Percentiles rank a stretch among this genome's conserved stretches.
These are phyloP conservation scores for Paratrimastix pyriformis DNA, from an alignment of 78 protist genomes.

Conservation along the genomic window DNA sequence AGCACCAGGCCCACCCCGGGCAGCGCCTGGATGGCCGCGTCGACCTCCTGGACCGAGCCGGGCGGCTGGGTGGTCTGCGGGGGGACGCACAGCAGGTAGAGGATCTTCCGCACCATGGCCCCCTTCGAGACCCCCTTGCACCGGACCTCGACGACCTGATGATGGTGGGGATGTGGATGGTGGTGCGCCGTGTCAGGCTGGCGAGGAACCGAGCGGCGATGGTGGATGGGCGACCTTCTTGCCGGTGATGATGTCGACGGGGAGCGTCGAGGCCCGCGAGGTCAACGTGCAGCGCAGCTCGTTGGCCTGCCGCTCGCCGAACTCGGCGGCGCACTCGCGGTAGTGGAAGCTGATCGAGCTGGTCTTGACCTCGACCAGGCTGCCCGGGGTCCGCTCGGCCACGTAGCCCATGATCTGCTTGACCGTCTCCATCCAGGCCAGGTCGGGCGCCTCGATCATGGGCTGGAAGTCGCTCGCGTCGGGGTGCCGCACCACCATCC, in stretches of 20 bases:
- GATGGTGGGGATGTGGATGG: too few relatives aligned
- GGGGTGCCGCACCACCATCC: constrained; percentile 4
- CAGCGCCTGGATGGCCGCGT: background rate
- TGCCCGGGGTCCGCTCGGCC: constrained; percentile 9
- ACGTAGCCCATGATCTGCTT: background rate
- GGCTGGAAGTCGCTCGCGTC: background rate
- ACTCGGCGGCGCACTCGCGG: constrained; percentile 17
- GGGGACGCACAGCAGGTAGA: background rate
- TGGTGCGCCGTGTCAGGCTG: too few relatives aligned
- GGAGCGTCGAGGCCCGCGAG: background rate
- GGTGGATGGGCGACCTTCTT: too few relatives aligned
- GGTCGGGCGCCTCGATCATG: background rate
- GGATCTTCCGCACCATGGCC: constrained; percentile 1
- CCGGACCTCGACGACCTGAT: constrained; percentile 17
- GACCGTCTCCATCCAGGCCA: constrained; percentile 11
- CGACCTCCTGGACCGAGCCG: background rate
- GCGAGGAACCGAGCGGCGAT: too few relatives aligned
- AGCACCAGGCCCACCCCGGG: background rate
- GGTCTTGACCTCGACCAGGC: constrained; percentile 11
- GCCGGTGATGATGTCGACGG: constrained; percentile 14
- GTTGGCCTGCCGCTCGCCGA: constrained; percentile 18
- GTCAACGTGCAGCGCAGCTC: constrained; percentile 6
- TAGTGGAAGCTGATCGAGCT: constrained; percentile 32
- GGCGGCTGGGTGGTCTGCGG: background rate
- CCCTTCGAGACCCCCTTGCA: constrained; percentile 16